Evolutionary conservation across 495 filamentous ascomycete genomes (phyloP), one percentile per base, ranked within the genome.

Genomic region (Cudoniella acicularis): DNA sequence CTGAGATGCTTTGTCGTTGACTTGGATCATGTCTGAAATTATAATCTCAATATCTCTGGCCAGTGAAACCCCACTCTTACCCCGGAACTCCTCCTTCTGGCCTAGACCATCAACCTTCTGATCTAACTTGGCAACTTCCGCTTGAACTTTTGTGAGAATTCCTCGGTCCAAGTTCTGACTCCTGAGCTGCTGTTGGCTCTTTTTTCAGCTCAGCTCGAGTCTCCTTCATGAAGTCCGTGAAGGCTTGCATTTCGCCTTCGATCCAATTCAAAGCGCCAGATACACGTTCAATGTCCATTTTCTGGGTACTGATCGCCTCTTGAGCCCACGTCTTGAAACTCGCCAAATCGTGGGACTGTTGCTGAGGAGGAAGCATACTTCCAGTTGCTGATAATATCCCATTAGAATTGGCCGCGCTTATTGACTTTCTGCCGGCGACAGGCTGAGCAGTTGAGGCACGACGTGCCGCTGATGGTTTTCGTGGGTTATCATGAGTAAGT

Each of bases 211-310:
- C 22, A n/a, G 25, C n/a, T 17, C 60, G 64, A 22, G 62, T 41
- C 24, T 64, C 57, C 4, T 45, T 22, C 56, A 69, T 66, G 48
- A 66, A 64, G 17, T 57, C 56, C 43, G 45, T 61, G n/a, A 69
- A 57, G 16, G 8, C 10, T 24, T 45, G 18, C 64, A 69, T 60
- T 3, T 62, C 56, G 41, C 25, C 30, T 23, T 69, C 66, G 6
- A 69, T 60, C 9, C 64, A 50, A 17, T 58, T 56, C 41, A 66
- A 27, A 23, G 56, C 43, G n/a, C 45, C 53, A 23, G 49, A 48
- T 11, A 69, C 47, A n/a, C 61, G 52, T 23, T 62, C 61, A 41
- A 69, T 64, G 26, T 64, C 61, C 36, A 55, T 41, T 55, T 61
- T 24, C 36, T 69, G 64, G 21, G 10, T 21, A 4, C 26, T 40